phyloP scores from a whole-genome alignment of 495 filamentous ascomycete genomes.

The Hyphodiscus hymeniophilus region DNA sequence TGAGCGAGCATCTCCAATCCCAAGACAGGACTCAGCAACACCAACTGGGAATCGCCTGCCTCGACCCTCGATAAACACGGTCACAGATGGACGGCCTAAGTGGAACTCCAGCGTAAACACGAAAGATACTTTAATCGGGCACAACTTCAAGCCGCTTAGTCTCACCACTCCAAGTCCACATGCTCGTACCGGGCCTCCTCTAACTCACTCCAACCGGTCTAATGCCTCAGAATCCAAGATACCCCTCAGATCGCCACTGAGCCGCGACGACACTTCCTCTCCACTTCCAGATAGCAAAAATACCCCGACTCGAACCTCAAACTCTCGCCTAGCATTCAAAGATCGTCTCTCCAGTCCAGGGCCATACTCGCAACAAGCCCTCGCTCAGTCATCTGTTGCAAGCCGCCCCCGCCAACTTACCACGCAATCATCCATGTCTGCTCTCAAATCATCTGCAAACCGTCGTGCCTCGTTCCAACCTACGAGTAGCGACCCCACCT shows the following conservation, averaged over 20 bases:
- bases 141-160: slow-evolving; percentile 57
- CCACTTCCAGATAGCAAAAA: slow-evolving; percentile 27
- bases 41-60: slow-evolving; percentile 44
- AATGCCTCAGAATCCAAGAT: slow-evolving; percentile 33
- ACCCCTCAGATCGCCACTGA: slow-evolving; percentile 35
- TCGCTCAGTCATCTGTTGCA: slow-evolving; percentile 23
- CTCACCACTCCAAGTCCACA: slow-evolving; percentile 54
- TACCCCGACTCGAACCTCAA: slow-evolving; percentile 23
- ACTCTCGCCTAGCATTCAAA: slow-evolving; percentile 38
- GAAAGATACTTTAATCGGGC: slow-evolving; percentile 55
- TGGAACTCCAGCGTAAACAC: slow-evolving; percentile 76
- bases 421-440: slow-evolving; percentile 27
- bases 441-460: slow-evolving; percentile 23
- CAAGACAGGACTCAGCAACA: slow-evolving; percentile 42
- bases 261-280: slow-evolving; percentile 30
- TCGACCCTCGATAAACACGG: slow-evolving; percentile 29
- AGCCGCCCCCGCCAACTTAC: slow-evolving; percentile 20
- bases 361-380: slow-evolving; percentile 24
- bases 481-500: slow-evolving; percentile 12
- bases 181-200: slow-evolving; percentile 33
- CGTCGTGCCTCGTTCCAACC: slow-evolving; percentile 39
- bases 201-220: slow-evolving; percentile 25
- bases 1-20: slow-evolving; percentile 32
- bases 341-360: slow-evolving; percentile 38
- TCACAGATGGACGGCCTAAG: slow-evolving; percentile 53